These are phyloP conservation scores for Haplosporangium sp. DNA, from an alignment of 371 early-diverging fungal genomes.

Conservation along the genomic window DNA sequence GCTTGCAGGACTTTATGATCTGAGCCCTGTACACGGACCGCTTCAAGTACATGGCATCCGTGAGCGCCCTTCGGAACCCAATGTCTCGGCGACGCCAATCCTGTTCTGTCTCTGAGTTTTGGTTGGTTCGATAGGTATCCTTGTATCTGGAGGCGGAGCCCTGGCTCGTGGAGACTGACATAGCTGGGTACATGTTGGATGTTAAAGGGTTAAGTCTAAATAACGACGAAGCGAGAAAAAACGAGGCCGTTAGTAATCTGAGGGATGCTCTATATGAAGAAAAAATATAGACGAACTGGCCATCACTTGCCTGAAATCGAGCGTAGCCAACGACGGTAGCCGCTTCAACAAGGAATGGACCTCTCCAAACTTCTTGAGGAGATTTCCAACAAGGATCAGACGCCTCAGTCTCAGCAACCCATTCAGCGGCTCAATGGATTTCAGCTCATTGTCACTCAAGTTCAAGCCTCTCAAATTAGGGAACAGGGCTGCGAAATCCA, in stretches of 20 bases:
- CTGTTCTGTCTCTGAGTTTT: constrained; percentile 45
- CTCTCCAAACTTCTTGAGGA: constrained; percentile 56
- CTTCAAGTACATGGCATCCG: constrained; percentile 58
- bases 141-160: constrained; percentile 32
- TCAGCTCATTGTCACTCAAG: constrained; percentile 62
- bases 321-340: constrained; percentile 55
- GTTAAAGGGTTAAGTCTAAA: constrained; percentile 49
- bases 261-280: not conserved
- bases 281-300: not conserved
- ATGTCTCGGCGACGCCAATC: constrained; percentile 60
- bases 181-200: constrained; percentile 52
- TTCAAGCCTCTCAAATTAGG: constrained; percentile 63
- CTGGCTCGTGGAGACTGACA: constrained; percentile 35
- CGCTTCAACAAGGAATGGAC: constrained; percentile 54
- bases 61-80: constrained; percentile 52
- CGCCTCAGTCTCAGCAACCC: constrained; percentile 59
- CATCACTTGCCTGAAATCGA: constrained; percentile 61
- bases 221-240: too few species aligned
- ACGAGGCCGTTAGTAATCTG: not conserved
- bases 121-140: constrained; percentile 43
- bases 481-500: constrained; percentile 59
- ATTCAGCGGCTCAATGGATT: constrained; percentile 58
- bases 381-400: constrained; percentile 64
- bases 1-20: constrained; percentile 57
- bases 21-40: constrained; percentile 61